Base-by-base conservation (phyloP, 1,139 yeast genomes). In the Yamadazyma siamensis region DNA sequence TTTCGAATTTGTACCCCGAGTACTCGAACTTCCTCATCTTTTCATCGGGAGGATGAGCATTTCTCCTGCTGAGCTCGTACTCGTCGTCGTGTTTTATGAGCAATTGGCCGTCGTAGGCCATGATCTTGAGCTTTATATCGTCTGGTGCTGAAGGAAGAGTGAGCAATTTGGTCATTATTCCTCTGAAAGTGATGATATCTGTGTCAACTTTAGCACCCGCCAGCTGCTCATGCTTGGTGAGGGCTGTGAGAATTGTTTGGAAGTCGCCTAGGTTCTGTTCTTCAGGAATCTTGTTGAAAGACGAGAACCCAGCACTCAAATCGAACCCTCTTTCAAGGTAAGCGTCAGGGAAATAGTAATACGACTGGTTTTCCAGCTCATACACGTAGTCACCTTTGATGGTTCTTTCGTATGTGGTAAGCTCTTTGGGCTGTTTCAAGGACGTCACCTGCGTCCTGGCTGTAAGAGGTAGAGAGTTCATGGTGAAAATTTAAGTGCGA, bases 1-100 rank as follows among this genome's bases (percentile, higher is more conserved):
- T 66, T 56, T 91, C 96, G 54, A 91, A 91, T 53, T 87, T 88
- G 60, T 84, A 87, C 0, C 91, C 91, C n/a, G 78, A 63, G 46
- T 66, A 83, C 46, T 70, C 74, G 45, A 77, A 64, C 44, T 65
- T 72, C 50, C 54, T 41, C 30, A 54, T 38, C 43, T 56, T 58
- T 1, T 60, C 65, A 39, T 60, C 66, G 31, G 54, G 64, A n/a
- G 47, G 34, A 57, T 61, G 43, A 48, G 48, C 28, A 41, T 34
- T 31, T 44, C 59, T 38, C 41, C 46, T 54, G 25, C 42, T 53
- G 49, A 61, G 36, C 34, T 59, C 71, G 11, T 59, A 50, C 15
- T 58, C 65, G 26, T 63, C 65, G 47, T 82, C 84, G 31, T 72
- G 71, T 44, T 80, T 84, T 27, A 91, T 77, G 52, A 88, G 86